Percentiles rank a stretch among this genome's conserved stretches.
phyloP scores from a whole-genome alignment of 257 asterid species.

The Solanum peruvianum region DNA sequence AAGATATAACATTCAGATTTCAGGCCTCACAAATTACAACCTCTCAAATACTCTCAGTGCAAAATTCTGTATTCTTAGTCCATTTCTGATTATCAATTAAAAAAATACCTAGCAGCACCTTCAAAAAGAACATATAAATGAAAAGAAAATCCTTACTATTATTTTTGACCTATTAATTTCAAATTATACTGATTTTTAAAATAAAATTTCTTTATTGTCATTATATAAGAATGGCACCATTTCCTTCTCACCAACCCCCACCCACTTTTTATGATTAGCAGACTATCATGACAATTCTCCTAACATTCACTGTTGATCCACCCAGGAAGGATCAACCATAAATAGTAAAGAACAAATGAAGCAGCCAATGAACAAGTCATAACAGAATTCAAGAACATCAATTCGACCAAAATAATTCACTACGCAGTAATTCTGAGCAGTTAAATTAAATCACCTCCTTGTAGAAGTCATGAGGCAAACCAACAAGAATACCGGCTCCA shows the following conservation, averaged over 20 bases:
- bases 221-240: neutral
- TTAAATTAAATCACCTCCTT: constrained; percentile 44
- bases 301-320: neutral
- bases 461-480: constrained; percentile 79
- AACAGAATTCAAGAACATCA: neutral
- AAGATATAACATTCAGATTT: neutral
- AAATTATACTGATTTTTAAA: neutral
- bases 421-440: neutral
- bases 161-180: neutral
- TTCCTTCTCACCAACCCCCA: neutral
- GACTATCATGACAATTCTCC: neutral
- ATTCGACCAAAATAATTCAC: neutral
- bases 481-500: constrained; percentile 99
- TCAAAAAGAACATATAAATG: neutral
- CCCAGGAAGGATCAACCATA: neutral
- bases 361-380: neutral
- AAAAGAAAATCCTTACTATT: neutral
- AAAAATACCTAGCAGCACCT: neutral
- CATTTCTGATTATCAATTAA: neutral
- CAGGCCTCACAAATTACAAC: neutral
- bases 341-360: neutral
- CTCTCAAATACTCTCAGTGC: neutral
- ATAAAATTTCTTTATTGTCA: neutral
- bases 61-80: neutral
- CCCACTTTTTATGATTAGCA: neutral